Evolutionary conservation across 371 early-diverging fungal species (phyloP), one percentile per base, ranked within the genome.

Genomic region (Syncephalastrum sp.): DNA sequence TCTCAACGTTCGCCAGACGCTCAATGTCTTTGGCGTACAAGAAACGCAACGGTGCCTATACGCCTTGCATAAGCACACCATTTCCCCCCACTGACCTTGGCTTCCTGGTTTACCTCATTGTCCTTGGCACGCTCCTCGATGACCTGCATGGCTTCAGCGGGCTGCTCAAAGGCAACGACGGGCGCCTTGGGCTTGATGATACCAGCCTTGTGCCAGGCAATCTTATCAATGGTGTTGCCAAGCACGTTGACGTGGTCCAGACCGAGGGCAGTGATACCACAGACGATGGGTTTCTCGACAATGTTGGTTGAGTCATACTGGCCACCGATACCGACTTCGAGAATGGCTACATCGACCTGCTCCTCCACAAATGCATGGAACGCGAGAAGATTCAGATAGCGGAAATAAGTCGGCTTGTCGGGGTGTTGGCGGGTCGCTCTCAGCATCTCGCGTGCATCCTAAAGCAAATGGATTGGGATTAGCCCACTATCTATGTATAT

Each of bases 171-270:
- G 2, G 90, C 78, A 44, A 92, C 63, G 1, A 82, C 88, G 0
- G 95, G 92, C 0, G 85, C 84, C 24, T 74, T 70, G 0, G 61
- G 59, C 87, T 96, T 96, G 64, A 92, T 89, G 44, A 96, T 95
- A 1, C 96, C 96, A 33, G 89, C 90, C 63, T 96, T 98, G 71
- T 98, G 92, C 93, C 92, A 92, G 25, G 96, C 95, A 69, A 98
- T 95, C 58, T 87, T 72, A 23, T 78, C 83, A 48, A 93, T 68
- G 0, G 91, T 92, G 41, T 85, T 66, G 17, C 93, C 93, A 50
- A 94, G 68, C 6, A 89, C 74, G 42, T 68, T 72, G 49, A 85
- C 82, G 61, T 94, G 94, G 69, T 94, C 94, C 27, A 90, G 64
- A 17, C 93, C 94, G 17, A 94, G 74, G 8, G 90, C 83, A 7